Base-by-base conservation (phyloP, 164 flowering plant species). In the Vitis vinifera region DNA sequence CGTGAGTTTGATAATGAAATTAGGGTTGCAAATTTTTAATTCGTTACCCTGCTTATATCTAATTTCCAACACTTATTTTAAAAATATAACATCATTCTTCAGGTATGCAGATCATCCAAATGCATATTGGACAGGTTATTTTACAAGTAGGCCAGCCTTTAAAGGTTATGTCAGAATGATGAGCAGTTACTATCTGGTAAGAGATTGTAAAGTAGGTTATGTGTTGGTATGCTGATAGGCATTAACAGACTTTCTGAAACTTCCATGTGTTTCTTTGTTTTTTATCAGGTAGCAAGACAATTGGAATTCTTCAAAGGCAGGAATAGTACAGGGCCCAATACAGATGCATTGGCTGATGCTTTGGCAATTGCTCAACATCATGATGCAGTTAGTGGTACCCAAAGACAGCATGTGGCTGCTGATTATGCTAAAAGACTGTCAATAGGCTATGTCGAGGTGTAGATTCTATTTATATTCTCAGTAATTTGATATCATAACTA, bases 121-220 rank as follows among this genome's bases (percentile, higher is more conserved):
- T 89, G 90, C 89, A 62, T 94, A 92, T 70, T 94, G 99, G 99
- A 94, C 98, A 49, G 98, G 99, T 15, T 94, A 88, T 64, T 94
- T 91, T 76, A 91, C 94, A 5, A 94, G 99, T 65, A 85, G 99
- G 77, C 94, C 99, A 17, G 84, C 86, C 63, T 66, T 91, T 48
- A 94, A 94, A 78, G 82, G 91, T 62, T 94, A 87, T 85, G 97
- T 92, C 65, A 84, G 98, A 73, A 57, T 53, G 58, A 62, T 93
- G 87, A 91, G 99, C 84, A 91, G 85, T 62, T 93, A 92, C 74
- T 88, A 88, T 81, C 64, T 91, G 93, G 99, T 93, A 84, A 60
- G 74, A 10, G n/a, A 63, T 62, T 68, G 61, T 4, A 37, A 37
- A 37, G 44, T 37, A 37, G 44, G 44, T 37, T 37, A 37, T 0